These are phyloP conservation scores for Phytophthora foliorum DNA, from an alignment of 352 stramenopile genomes.

Conservation along the genomic window DNA sequence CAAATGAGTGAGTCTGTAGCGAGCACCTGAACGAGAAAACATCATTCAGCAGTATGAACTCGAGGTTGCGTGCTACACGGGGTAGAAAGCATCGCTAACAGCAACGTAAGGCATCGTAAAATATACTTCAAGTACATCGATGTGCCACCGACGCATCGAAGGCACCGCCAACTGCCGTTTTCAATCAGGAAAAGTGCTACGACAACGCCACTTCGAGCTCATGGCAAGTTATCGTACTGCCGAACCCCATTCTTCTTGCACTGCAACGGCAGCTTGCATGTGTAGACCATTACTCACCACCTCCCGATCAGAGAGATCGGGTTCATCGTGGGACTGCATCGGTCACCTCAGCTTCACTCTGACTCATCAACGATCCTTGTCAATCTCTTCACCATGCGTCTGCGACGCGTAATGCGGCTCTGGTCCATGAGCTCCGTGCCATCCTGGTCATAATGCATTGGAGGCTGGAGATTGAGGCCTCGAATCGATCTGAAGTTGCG, in stretches of 20 bases:
- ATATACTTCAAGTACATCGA: too few relatives aligned
- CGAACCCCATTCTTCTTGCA: not conserved
- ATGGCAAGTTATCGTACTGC: too few relatives aligned
- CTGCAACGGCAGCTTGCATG: not conserved
- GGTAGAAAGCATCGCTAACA: too few relatives aligned
- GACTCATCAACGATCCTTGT: constrained; percentile 30
- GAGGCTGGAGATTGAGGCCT: not conserved
- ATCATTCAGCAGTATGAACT: constrained; percentile 2
- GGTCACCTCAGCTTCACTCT: constrained; percentile 12
- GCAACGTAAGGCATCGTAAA: constrained; percentile 1
- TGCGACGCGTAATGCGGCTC: constrained; percentile 15
- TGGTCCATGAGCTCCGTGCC: constrained; percentile 1
- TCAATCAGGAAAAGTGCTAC: too few relatives aligned
- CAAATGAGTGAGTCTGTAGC: constrained; percentile 35
- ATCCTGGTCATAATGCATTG: constrained; percentile 18
- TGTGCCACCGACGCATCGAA: not conserved
- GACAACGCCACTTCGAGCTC: too few relatives aligned
- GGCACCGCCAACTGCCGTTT: too few relatives aligned
- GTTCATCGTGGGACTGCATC: constrained; percentile 20
- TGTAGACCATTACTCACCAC: constrained; percentile 20
- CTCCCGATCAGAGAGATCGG: constrained; percentile 16
- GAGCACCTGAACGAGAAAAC: not conserved
- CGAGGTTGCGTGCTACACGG: too few relatives aligned
- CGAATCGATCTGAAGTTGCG: not conserved
- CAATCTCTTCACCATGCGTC: constrained; percentile 34